These are phyloP conservation scores for Ustilago loliicola DNA, from an alignment of 1,284 basidiomycete species.

Conservation along the genomic window DNA sequence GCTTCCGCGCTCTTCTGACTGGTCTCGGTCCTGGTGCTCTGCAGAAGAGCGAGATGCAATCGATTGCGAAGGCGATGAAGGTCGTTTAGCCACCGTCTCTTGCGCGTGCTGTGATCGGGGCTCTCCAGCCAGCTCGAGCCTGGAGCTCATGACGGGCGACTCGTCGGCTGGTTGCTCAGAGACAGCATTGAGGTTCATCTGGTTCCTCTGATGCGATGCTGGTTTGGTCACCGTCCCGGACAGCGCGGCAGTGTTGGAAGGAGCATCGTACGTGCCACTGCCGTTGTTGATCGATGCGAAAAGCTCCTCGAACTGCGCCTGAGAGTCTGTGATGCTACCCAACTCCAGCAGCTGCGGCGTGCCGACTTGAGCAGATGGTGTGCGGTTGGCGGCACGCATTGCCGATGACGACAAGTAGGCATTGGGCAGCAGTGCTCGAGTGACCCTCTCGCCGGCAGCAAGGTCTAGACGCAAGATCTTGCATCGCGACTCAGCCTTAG, in stretches of 20 bases:
- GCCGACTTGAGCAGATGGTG: conserved; percentile 32
- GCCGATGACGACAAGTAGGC: conserved; percentile 37
- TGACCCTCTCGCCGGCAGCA: conserved; percentile 47
- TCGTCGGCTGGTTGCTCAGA: conserved; percentile 50
- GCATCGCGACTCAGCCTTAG: conserved; percentile 48
- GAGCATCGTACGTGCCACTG: conserved; percentile 8
- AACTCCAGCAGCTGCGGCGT: conserved; percentile 51
- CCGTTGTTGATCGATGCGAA: conserved; percentile 30
- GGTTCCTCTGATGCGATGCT: conserved; percentile 47
- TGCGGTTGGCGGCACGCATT: conserved; percentile 31
- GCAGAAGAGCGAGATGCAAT: conserved; percentile 17
- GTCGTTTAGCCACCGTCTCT: background rate
- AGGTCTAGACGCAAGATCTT: conserved; percentile 56
- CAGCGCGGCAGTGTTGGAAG: conserved; percentile 14
- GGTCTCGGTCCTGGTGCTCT: background rate
- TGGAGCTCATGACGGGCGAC: conserved; percentile 36
- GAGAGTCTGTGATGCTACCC: conserved; percentile 32
- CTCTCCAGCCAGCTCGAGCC: conserved; percentile 14
- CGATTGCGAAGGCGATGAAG: conserved; percentile 16
- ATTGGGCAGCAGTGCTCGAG: conserved; percentile 33
- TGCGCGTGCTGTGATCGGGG: background rate
- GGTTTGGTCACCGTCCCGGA: conserved; percentile 40
- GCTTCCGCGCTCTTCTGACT: background rate
- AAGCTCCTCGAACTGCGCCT: conserved; percentile 47
- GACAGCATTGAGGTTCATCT: conserved; percentile 51